Evolutionary conservation across 129 eudicot genomes (phyloP).

Genomic region (Cynara cardunculus): DNA sequence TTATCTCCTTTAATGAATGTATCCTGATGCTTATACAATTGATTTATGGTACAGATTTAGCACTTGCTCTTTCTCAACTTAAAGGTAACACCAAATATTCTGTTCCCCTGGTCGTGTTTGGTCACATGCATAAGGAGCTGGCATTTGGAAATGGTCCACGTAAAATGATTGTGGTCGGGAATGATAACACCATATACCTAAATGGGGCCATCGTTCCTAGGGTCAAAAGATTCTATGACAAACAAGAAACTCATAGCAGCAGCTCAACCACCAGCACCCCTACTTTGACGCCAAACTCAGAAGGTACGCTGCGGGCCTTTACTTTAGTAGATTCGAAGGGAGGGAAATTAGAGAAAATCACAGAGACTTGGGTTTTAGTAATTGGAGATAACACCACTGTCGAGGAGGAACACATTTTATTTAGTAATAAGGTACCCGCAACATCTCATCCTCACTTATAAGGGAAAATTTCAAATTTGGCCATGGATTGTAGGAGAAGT

Average conservation of each 20-base stretch:
- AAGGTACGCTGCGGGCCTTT: slow-evolving; percentile 65
- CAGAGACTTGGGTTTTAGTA: slow-evolving; percentile 90
- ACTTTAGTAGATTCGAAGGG: slow-evolving; percentile 54
- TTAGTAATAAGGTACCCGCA: slow-evolving; percentile 21
- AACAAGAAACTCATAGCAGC: slow-evolving; percentile 22
- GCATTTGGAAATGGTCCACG: slow-evolving; percentile 66
- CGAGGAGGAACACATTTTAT: slow-evolving; percentile 52
- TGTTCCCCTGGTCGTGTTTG: slow-evolving; percentile 73
- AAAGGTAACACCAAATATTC: slow-evolving; percentile 45
- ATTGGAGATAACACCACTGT: slow-evolving; percentile 38
- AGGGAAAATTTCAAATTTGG: background rate
- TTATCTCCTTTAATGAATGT: background rate
- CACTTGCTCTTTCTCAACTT: slow-evolving; percentile 54
- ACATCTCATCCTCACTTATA: slow-evolving; percentile 18
- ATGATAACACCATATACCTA: slow-evolving; percentile 64
- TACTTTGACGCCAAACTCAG: slow-evolving; percentile 9
- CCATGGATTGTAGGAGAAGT: background rate
- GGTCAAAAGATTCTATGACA: slow-evolving; percentile 39
- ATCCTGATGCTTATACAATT: slow-evolving; percentile 4
- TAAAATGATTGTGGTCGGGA: slow-evolving; percentile 76
- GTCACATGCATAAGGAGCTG: slow-evolving; percentile 91
- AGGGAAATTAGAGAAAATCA: slow-evolving; percentile 52
- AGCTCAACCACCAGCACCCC: slow-evolving; percentile 22
- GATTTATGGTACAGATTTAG: slow-evolving; percentile 59
- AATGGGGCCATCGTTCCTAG: slow-evolving; percentile 89